phyloP scores from a whole-genome alignment of 768 basidiomycete species.

The Termitomyces sp. region DNA sequence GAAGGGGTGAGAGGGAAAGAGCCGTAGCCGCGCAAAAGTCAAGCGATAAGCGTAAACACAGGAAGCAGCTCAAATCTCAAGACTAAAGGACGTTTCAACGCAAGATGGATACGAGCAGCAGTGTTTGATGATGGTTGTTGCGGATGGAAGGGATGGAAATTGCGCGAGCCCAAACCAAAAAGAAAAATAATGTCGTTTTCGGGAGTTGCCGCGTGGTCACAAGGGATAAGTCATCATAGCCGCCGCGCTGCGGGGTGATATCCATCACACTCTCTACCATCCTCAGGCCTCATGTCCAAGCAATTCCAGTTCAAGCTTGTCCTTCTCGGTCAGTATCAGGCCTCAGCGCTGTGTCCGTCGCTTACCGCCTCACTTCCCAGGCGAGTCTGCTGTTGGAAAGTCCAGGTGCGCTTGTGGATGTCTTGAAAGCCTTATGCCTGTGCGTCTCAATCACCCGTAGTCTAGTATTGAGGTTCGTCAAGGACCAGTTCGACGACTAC shows the following conservation, averaged over 20 bases:
- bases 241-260: constrained; percentile 12
- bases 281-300: constrained; percentile 82
- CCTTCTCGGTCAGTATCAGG: constrained; percentile 66
- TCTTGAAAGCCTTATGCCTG: constrained; percentile 15
- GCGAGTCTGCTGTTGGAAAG: constrained; percentile 98
- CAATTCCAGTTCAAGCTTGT: constrained; percentile 97
- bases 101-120: constrained; percentile 13
- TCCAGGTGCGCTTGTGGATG: constrained; percentile 54
- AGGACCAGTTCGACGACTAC: constrained; percentile 94
- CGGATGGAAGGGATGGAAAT: constrained; percentile 10
- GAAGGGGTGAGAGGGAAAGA: neutral
- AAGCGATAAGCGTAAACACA: constrained; percentile 15
- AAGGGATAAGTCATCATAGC: constrained; percentile 19
- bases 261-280: constrained; percentile 21
- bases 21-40: constrained; percentile 7
- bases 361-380: constrained; percentile 33
- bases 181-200: constrained; percentile 19
- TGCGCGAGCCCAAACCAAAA: neutral
- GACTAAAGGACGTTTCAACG: constrained; percentile 8
- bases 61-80: constrained; percentile 26
- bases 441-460: constrained; percentile 37
- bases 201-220: constrained; percentile 27
- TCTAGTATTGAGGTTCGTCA: constrained; percentile 92
- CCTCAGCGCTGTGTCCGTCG: neutral
- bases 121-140: constrained; percentile 33